A percentile compares a stretch with the other conserved stretches of the same genome.
Conservation (phyloP, 768 basidiomycete species). For the Trametes cinnabarina region DNA sequence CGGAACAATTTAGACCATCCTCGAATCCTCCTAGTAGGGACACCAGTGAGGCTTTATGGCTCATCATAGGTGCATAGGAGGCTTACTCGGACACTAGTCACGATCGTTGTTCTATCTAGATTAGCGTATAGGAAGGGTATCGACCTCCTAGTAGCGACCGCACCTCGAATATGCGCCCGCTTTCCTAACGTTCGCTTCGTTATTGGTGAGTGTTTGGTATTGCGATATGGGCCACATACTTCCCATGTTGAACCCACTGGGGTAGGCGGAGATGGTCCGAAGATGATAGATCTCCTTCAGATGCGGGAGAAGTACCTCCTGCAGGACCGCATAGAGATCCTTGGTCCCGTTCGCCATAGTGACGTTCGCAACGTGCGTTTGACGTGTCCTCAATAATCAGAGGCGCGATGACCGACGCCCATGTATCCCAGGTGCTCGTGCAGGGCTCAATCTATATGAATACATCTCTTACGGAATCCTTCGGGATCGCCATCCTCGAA, state of each 20-base stretch:
- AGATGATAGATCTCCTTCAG: slow-evolving; percentile 90
- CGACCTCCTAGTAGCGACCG: slow-evolving; percentile 89
- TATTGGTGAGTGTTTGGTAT: slow-evolving; percentile 52
- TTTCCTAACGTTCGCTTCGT: slow-evolving; percentile 90
- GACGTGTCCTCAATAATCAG: no score
- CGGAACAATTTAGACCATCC: slow-evolving; percentile 79
- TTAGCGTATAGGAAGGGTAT: slow-evolving; percentile 95
- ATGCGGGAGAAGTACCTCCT: slow-evolving; percentile 90
- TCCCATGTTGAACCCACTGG: background rate
- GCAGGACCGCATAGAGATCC: slow-evolving; percentile 87
- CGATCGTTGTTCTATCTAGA: slow-evolving; percentile 86
- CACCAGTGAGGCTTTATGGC: slow-evolving; percentile 11
- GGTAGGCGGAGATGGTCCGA: slow-evolving; percentile 90
- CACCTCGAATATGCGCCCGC: slow-evolving; percentile 80
- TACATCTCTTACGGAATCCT: slow-evolving; percentile 93
- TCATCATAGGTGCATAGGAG: background rate
- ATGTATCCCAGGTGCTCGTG: slow-evolving; percentile 64
- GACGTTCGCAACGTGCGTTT: slow-evolving; percentile 76
- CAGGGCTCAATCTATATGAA: slow-evolving; percentile 92
- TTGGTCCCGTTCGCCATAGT: slow-evolving; percentile 76
- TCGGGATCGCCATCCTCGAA: slow-evolving; percentile 96
- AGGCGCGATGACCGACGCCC: no score
- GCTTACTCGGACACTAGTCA: slow-evolving; percentile 51
- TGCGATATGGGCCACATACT: background rate
- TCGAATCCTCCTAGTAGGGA: slow-evolving; percentile 1